Percentiles rank a stretch among this genome's conserved stretches.
phyloP scores from a whole-genome alignment of 768 basidiomycete genomes.

The Lactarius vividus region DNA sequence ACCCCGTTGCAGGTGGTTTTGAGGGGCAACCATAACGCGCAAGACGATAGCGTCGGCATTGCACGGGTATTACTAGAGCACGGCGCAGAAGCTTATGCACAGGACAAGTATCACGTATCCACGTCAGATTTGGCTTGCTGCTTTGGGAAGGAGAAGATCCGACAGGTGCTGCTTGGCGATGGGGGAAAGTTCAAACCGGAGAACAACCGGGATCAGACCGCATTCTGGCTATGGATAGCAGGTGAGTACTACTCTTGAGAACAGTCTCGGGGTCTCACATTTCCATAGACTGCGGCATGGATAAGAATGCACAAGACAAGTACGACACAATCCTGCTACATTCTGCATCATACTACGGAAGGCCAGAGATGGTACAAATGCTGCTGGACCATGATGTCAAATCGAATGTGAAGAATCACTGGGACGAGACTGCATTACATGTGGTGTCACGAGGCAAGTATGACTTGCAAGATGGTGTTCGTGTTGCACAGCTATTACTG shows the following conservation, averaged over 20 bases:
- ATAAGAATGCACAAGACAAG: not conserved
- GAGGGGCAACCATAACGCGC: no score
- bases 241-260: not conserved
- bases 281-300: not conserved
- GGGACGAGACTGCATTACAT: not conserved
- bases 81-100: no score
- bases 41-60: no score
- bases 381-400: not conserved
- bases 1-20: no score
- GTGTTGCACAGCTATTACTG: not conserved
- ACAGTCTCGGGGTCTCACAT: not conserved
- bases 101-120: no score
- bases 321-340: not conserved
- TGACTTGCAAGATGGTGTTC: not conserved
- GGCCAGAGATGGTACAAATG: not conserved
- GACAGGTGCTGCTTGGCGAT: not conserved
- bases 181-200: not conserved
- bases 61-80: no score
- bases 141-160: no score
- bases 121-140: no score
- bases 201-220: not conserved
- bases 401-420: not conserved
- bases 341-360: not conserved
- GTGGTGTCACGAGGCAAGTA: not conserved
- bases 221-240: not conserved